Conservation (phyloP, 768 basidiomycete species). For the Suillus discolor region DNA sequence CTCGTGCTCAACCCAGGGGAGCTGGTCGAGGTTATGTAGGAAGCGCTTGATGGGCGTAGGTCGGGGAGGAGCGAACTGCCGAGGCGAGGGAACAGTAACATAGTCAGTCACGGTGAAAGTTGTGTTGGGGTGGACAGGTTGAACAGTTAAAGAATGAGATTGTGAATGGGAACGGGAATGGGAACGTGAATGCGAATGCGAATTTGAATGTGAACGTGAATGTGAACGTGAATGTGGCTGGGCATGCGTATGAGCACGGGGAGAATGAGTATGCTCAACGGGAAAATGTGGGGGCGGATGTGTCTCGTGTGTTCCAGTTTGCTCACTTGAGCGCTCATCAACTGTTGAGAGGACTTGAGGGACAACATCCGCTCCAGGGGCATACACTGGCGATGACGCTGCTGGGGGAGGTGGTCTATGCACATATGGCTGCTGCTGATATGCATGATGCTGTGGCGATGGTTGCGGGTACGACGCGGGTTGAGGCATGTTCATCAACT, state of each 20-base stretch:
- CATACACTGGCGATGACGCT: background rate
- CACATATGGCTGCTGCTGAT: background rate
- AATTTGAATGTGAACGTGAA: background rate
- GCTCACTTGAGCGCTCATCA: conserved; percentile 5
- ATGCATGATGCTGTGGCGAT: background rate
- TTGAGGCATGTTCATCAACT: conserved; percentile 8
- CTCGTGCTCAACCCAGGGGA: conserved; percentile 47
- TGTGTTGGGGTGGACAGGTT: background rate
- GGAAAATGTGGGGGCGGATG: background rate
- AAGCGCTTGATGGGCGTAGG: conserved; percentile 39
- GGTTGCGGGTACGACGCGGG: background rate
- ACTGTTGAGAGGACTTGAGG: conserved; percentile 8
- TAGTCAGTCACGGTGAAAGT: conserved; percentile 7
- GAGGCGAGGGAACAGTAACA: conserved; percentile 14
- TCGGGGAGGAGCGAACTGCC: conserved; percentile 23
- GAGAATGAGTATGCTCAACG: background rate
- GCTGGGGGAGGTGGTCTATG: conserved; percentile 5
- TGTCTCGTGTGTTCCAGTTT: background rate
- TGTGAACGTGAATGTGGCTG: background rate
- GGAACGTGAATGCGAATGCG: background rate
- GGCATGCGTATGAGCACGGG: background rate
- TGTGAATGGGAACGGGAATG: background rate
- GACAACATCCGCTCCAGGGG: background rate
- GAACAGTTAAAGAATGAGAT: background rate
- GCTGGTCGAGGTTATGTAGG: conserved; percentile 34